Evolutionary conservation across 2,329 filamentous ascomycete genomes (phyloP).

Genomic region (Sarocladium kiliense): DNA sequence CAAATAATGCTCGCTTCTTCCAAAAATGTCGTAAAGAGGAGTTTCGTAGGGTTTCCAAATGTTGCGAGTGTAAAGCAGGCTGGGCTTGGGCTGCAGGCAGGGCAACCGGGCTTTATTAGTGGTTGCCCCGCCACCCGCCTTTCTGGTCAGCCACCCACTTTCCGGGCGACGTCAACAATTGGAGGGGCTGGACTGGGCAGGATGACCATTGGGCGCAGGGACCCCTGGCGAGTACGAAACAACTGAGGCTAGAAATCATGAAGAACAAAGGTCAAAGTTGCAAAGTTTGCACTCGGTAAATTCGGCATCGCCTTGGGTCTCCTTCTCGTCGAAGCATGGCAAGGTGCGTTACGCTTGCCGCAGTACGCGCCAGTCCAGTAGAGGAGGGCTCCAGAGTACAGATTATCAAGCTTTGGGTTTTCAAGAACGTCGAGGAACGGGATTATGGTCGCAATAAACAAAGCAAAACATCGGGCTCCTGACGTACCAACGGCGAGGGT

Average conservation of each 20-base stretch:
- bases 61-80: slow-evolving; percentile 7
- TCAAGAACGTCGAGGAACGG: too few species aligned
- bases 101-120: slow-evolving; percentile 26
- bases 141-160: slow-evolving; percentile 13
- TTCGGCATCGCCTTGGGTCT: too few species aligned
- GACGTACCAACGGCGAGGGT: too few species aligned
- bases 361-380: too few species aligned
- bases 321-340: too few species aligned
- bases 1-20: neutral
- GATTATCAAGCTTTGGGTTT: too few species aligned
- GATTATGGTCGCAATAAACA: too few species aligned
- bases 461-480: too few species aligned
- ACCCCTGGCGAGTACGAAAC: neutral
- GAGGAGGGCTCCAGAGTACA: too few species aligned
- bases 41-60: neutral
- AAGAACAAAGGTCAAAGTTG: neutral
- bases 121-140: slow-evolving; percentile 44
- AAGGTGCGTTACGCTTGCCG: too few species aligned
- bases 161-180: neutral
- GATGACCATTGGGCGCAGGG: neutral
- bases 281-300: neutral
- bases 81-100: slow-evolving; percentile 6
- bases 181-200: slow-evolving; percentile 1
- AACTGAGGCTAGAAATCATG: neutral
- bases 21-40: neutral